Evolutionary conservation across 495 filamentous ascomycete genomes (phyloP), one percentile per base, ranked within the genome.

Genomic region (Aspergillus steynii): DNA sequence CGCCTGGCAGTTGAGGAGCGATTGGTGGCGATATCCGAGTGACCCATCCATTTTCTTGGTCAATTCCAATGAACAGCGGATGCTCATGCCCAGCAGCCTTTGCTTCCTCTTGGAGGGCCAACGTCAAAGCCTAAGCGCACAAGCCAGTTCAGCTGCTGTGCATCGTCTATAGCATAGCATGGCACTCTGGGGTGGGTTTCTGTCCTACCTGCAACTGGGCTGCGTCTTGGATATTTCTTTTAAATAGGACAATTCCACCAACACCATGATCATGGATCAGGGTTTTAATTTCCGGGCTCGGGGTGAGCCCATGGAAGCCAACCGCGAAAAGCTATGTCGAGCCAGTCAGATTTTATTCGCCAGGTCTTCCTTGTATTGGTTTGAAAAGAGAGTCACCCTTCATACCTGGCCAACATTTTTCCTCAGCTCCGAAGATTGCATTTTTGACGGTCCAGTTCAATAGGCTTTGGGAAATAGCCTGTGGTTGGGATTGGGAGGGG

Each of bases 181-280:
- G 37, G 2, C 15, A 3, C 1, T 26, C 5, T 25, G 25, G 25
- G 42, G 1, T 5, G 51, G 26, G 29, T 34, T 7, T 9, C 34
- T 15, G 45, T 14, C 67, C 53, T 56, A 78, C 75, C 62, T 74
- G 73, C 20, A 83, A 71, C 58, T 82, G 78, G 6, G 57, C 63
- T 1, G 70, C 74, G 70, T 69, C 69, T 27, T 70, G 58, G 27
- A 82, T 71, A 59, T 83, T 83, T 10, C 80, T 68, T 12, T 71
- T 73, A 61, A 83, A 83, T 2, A 83, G 66, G 37, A 83, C 75
- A 57, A 83, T 67, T 1, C 77, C 73, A 29, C 80, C 80, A 5
- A 83, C 56, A 51, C 74, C 74, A 62, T 80, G 77, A 6, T 74
- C 75, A n/a, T 65, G 72, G 51, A 83, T 82, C 56, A 83, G 60